Conservation (phyloP, 208 protist genomes). For the Herpetomonas samuelpessoai region DNA sequence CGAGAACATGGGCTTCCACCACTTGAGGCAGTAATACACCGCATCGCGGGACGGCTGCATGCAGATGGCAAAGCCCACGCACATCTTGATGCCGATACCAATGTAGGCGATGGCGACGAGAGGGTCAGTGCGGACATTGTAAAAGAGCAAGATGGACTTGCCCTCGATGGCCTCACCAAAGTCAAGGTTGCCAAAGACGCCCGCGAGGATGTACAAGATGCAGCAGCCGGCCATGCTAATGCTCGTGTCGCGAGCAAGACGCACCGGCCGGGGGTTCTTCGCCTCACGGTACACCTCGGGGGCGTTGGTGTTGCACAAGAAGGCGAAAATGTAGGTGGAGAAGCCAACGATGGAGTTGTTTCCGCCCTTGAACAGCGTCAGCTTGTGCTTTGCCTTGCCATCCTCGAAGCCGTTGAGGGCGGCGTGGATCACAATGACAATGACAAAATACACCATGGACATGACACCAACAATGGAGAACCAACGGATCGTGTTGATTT, state of each 20-base stretch:
- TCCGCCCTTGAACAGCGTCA: slow-evolving; percentile 59
- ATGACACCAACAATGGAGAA: slow-evolving; percentile 65
- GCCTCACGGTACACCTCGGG: slow-evolving; percentile 75
- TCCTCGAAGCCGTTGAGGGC: slow-evolving; percentile 45
- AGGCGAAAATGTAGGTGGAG: slow-evolving; percentile 82
- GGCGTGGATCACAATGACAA: slow-evolving; percentile 72
- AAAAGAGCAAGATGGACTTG: slow-evolving; percentile 60
- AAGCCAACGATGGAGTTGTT: slow-evolving; percentile 65
- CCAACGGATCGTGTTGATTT: slow-evolving; percentile 87
- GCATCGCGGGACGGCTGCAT: slow-evolving; percentile 69
- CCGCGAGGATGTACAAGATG: slow-evolving; percentile 68
- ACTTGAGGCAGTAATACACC: slow-evolving; percentile 65
- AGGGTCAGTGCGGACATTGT: slow-evolving; percentile 48
- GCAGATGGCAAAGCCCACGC: slow-evolving; percentile 73
- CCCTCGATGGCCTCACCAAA: slow-evolving; percentile 49
- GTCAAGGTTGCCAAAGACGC: slow-evolving; percentile 78
- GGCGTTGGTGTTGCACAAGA: slow-evolving; percentile 75
- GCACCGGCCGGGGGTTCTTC: slow-evolving; percentile 29
- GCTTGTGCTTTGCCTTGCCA: slow-evolving; percentile 45
- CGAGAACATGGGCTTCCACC: slow-evolving; percentile 36
- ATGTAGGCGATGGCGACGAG: slow-evolving; percentile 61
- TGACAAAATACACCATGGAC: slow-evolving; percentile 76
- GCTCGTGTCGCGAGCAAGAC: slow-evolving; percentile 48
- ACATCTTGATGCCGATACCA: slow-evolving; percentile 72
- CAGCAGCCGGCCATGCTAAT: slow-evolving; percentile 63